Evolutionary conservation across 352 stramenopile genomes (phyloP).

Genomic region (Phytophthora sp.): DNA sequence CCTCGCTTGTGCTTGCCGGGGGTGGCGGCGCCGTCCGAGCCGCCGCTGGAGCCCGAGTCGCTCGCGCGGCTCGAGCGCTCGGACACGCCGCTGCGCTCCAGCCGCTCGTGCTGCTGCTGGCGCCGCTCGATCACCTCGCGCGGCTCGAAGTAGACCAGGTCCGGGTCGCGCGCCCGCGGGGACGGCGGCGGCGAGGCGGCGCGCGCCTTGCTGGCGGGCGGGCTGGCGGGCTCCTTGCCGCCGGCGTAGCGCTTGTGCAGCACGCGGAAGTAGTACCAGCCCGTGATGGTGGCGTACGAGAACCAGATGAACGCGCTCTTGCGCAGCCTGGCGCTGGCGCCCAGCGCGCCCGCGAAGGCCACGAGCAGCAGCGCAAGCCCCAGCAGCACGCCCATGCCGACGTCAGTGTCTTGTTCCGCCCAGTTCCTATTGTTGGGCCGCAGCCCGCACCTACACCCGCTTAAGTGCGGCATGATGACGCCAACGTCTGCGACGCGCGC

Average conservation of each 20-base stretch:
- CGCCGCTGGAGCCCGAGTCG: constrained; percentile 59
- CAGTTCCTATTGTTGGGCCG: no score
- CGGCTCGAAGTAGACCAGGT: constrained; percentile 61
- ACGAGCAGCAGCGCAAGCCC: constrained; percentile 48
- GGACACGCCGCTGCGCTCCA: constrained; percentile 40
- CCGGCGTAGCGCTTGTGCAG: constrained; percentile 65
- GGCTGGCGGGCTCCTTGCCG: constrained; percentile 26
- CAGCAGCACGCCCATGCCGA: constrained; percentile 39
- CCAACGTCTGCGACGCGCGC: no score
- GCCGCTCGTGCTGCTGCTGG: constrained; percentile 34
- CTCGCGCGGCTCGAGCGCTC: constrained; percentile 55
- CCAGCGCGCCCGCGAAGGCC: constrained; percentile 47
- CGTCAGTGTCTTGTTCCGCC: no score
- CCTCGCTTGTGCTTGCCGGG: constrained; percentile 40
- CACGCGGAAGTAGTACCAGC: constrained; percentile 86
- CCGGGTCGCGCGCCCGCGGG: constrained; percentile 11
- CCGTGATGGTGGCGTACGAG: constrained; percentile 81
- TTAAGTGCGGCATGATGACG: no score
- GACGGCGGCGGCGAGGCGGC: constrained; percentile 12
- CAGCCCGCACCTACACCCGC: no score
- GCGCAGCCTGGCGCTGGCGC: constrained; percentile 52
- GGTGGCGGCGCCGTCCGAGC: constrained; percentile 41
- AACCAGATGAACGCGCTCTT: constrained; percentile 74
- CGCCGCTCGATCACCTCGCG: constrained; percentile 40
- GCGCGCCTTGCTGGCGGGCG: constrained; percentile 14